Evolutionary conservation across 164 flowering plant genomes (phyloP).

Genomic region (Sedum album): DNA sequence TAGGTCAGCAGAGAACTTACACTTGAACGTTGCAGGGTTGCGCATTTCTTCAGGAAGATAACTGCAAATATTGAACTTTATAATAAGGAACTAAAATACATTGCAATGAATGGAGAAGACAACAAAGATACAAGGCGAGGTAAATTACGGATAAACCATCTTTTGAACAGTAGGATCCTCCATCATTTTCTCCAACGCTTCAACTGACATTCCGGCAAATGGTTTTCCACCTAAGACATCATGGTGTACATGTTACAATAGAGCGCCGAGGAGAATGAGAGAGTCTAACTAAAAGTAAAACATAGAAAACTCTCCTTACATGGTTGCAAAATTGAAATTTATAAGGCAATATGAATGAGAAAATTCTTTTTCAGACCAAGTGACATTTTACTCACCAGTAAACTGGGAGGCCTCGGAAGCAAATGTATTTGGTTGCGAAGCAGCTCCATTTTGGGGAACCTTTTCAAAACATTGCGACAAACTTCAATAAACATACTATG

Average conservation of each 20-base stretch:
- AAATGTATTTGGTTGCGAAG: constrained; percentile 21
- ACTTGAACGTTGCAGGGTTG: constrained; percentile 75
- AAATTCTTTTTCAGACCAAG: background rate
- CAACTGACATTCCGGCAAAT: constrained; percentile 55
- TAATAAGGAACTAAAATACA: background rate
- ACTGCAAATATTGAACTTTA: constrained; percentile 27
- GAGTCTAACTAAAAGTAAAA: too few relatives aligned
- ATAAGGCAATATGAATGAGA: background rate
- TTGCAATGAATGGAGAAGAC: background rate
- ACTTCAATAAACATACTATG: background rate
- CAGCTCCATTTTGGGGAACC: constrained; percentile 68
- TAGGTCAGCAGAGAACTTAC: constrained; percentile 24
- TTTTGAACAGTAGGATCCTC: constrained; percentile 94
- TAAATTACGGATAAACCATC: constrained; percentile 85
- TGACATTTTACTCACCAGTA: constrained; percentile 28
- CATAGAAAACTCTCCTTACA: background rate
- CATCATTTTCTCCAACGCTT: constrained; percentile 96
- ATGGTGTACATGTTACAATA: background rate
- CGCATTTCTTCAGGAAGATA: constrained; percentile 92
- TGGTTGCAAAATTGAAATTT: background rate
- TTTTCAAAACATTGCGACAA: constrained; percentile 18
- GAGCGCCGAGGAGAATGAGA: background rate
- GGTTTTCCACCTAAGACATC: constrained; percentile 30
- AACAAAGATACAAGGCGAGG: constrained; percentile 4
- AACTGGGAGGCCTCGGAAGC: constrained; percentile 31